phyloP scores from a whole-genome alignment of 768 basidiomycete species.

The Termitomyces sp. region DNA sequence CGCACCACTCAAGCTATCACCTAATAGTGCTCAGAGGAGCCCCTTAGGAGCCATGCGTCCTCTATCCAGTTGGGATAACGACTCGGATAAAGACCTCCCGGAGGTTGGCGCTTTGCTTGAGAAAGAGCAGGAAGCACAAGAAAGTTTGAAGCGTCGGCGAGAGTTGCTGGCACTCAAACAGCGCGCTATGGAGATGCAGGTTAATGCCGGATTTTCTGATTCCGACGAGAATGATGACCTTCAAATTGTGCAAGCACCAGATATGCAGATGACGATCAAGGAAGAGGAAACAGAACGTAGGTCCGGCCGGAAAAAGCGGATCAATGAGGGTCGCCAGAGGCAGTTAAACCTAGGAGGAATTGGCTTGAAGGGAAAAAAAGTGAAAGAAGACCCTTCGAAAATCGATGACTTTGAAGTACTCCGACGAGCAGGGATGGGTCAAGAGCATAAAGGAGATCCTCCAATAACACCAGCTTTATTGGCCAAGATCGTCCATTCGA shows the following conservation, averaged over 20 bases:
- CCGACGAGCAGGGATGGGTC: conserved; percentile 3
- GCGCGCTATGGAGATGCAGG: conserved; percentile 24
- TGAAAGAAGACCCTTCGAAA: conserved; percentile 3
- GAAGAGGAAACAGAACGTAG: conserved; percentile 42
- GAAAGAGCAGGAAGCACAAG: conserved; percentile 18
- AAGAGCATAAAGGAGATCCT: conserved; percentile 10
- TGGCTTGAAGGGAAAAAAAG: conserved; percentile 19
- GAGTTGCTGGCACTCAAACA: conserved; percentile 37
- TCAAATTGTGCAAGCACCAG: conserved; percentile 35
- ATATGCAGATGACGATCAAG: conserved; percentile 39
- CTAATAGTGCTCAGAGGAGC: neutral
- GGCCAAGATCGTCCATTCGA: conserved; percentile 38
- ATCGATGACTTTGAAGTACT: conserved; percentile 4
- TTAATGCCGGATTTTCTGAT: neutral
- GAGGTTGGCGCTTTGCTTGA: conserved; percentile 26
- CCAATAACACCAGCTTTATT: conserved; percentile 29
- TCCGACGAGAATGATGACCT: conserved; percentile 49
- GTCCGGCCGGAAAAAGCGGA: conserved; percentile 30
- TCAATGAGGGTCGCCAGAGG: conserved; percentile 32
- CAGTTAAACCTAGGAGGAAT: conserved; percentile 31
- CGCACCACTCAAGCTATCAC: conserved; percentile 21
- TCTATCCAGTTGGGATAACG: conserved; percentile 16
- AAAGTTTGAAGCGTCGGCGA: conserved; percentile 18
- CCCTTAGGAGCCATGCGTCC: conserved; percentile 9
- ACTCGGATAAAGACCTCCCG: conserved; percentile 32